Evolutionary conservation across 768 basidiomycete genomes (phyloP).

Genomic region (Panaeolus cyanescens): DNA sequence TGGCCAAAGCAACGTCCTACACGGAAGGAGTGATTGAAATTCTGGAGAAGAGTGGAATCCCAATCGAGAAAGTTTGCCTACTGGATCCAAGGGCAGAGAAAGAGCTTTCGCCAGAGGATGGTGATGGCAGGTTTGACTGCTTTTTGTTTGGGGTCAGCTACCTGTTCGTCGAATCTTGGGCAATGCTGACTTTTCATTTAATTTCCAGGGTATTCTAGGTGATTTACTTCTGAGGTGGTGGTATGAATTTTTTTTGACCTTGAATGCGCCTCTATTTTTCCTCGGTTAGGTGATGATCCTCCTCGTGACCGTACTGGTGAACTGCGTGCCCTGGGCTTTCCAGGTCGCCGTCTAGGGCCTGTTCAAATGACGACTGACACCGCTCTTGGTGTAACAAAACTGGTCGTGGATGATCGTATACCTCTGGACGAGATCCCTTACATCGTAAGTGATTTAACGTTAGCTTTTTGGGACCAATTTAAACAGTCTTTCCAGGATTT

Average conservation of each 20-base stretch:
- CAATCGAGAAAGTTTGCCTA: constrained; percentile 74
- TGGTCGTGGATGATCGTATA: constrained; percentile 77
- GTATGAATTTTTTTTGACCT: too few relatives aligned
- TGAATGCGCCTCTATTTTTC: neutral
- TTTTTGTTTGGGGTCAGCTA: constrained; percentile 86
- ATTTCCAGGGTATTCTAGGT: constrained; percentile 37
- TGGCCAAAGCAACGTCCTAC: constrained; percentile 48
- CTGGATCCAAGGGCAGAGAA: constrained; percentile 88
- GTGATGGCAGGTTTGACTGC: constrained; percentile 73
- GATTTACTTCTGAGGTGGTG: too few relatives aligned
- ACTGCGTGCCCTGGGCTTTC: constrained; percentile 85
- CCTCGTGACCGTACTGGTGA: constrained; percentile 92
- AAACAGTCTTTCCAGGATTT: constrained; percentile 57
- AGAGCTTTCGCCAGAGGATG: constrained; percentile 75
- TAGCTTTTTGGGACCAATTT: neutral
- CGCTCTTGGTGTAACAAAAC: constrained; percentile 87
- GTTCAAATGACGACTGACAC: constrained; percentile 99
- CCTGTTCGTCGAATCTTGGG: neutral
- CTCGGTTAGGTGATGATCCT: constrained; percentile 82
- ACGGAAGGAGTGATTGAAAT: constrained; percentile 57
- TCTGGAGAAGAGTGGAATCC: constrained; percentile 44
- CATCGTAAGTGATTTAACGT: constrained; percentile 47
- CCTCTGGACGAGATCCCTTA: constrained; percentile 74
- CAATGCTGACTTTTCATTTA: too few relatives aligned
- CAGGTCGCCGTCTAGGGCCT: constrained; percentile 79